phyloP scores from a whole-genome alignment of 2,329 filamentous ascomycete species.

The Hypoxylon sp. region DNA sequence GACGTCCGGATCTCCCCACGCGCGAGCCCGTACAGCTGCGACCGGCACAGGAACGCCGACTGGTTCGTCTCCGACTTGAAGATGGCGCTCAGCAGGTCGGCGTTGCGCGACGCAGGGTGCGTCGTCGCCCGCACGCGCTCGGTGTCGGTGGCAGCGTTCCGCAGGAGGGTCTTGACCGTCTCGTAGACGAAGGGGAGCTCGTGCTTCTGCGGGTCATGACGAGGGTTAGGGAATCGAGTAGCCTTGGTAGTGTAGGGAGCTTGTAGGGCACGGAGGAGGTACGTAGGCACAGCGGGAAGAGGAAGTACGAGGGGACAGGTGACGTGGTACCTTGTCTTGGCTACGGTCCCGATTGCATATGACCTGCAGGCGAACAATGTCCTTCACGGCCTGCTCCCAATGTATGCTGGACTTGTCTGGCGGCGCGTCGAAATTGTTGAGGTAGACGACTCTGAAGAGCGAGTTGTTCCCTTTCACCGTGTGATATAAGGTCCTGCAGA shows the following conservation, averaged over 20 bases:
- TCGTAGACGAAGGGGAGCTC: constrained; percentile 59
- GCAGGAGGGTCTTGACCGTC: constrained; percentile 56
- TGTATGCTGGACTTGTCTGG: constrained; percentile 47
- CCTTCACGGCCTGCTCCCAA: constrained; percentile 54
- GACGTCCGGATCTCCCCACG: constrained; percentile 47
- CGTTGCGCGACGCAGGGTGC: constrained; percentile 57
- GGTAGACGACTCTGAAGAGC: constrained; percentile 69
- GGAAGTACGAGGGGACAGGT: not conserved
- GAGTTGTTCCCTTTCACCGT: constrained; percentile 65
- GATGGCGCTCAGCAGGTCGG: constrained; percentile 53
- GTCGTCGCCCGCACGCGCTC: constrained; percentile 46
- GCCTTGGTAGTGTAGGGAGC: not conserved
- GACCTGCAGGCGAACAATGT: constrained; percentile 53
- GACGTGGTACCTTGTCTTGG: constrained; percentile 51
- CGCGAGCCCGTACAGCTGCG: constrained; percentile 68
- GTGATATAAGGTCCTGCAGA: constrained; percentile 60
- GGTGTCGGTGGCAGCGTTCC: constrained; percentile 51
- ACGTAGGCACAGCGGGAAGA: not conserved
- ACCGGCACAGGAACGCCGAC: constrained; percentile 69
- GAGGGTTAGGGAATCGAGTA: not conserved
- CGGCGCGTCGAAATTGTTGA: constrained; percentile 59
- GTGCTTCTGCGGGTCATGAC: constrained; percentile 45
- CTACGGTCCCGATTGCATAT: constrained; percentile 49
- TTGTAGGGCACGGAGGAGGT: not conserved
- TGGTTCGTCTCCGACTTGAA: constrained; percentile 60